Evolutionary conservation across 306 rosid species (phyloP).

Genomic region (Ceratonia siliqua): DNA sequence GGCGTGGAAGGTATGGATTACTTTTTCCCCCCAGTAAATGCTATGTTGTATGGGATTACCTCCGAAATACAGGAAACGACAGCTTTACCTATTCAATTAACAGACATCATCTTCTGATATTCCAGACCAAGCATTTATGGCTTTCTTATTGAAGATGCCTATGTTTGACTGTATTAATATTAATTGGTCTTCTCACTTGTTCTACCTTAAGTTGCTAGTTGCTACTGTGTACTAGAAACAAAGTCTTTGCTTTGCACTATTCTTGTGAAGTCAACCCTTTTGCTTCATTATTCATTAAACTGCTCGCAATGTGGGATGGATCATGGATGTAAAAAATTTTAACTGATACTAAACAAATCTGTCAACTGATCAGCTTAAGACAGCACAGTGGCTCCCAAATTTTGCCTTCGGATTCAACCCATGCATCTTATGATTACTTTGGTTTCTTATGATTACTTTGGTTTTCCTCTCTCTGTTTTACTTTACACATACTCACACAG

Average conservation of each 20-base stretch:
- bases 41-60: background rate
- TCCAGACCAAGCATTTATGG: background rate
- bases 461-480: background rate
- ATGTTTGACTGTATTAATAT: background rate
- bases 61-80: background rate
- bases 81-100: background rate
- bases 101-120: background rate
- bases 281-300: background rate
- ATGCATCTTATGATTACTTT: background rate
- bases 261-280: background rate
- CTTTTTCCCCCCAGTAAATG: background rate
- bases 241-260: background rate
- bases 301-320: background rate
- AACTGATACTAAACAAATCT: background rate
- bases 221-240: background rate
- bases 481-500: background rate
- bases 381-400: background rate
- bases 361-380: background rate
- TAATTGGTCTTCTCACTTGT: background rate
- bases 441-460: background rate
- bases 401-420: background rate
- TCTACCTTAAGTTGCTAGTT: background rate
- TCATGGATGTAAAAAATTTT: background rate
- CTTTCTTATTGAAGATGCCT: background rate
- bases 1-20: slow-evolving; percentile 68